Percentiles rank a stretch among this genome's conserved stretches.
Evolutionary conservation across 73 alveolate genomes (phyloP).

Genomic region (Symbiodinium natans): DNA sequence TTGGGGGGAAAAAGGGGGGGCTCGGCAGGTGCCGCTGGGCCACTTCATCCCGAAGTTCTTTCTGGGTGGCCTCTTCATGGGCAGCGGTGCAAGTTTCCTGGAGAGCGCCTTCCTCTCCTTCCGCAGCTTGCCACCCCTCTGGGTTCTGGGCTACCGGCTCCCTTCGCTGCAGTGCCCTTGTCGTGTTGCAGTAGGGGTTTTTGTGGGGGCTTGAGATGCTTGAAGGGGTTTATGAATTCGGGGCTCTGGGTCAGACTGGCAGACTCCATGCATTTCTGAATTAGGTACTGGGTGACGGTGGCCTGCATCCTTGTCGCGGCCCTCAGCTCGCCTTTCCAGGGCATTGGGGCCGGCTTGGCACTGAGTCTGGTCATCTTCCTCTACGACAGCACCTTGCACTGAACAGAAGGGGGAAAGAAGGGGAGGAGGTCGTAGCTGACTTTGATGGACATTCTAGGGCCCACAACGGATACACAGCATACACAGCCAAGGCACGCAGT

Average conservation of each 20-base stretch:
- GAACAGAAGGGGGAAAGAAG: too few species aligned
- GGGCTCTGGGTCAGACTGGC: not conserved
- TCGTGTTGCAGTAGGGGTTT: too few species aligned
- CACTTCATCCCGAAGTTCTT: slow-evolving; percentile 89
- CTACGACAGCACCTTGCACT: not conserved
- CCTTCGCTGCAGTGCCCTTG: slow-evolving; percentile 1
- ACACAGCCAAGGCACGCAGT: slow-evolving; percentile 50
- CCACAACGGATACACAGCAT: too few species aligned
- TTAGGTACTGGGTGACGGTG: slow-evolving; percentile 85
- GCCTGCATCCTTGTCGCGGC: slow-evolving; percentile 72
- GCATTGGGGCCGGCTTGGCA: slow-evolving; percentile 80
- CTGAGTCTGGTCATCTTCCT: slow-evolving; percentile 81
- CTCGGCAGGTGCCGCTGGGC: slow-evolving; percentile 60
- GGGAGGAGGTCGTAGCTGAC: too few species aligned
- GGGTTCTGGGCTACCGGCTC: slow-evolving; percentile 52
- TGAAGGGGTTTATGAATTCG: not conserved
- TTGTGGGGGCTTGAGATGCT: too few species aligned
- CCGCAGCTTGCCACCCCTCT: slow-evolving; percentile 81
- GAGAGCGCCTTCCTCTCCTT: slow-evolving; percentile 72
- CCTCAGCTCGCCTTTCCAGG: slow-evolving; percentile 63
- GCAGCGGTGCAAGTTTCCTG: slow-evolving; percentile 83
- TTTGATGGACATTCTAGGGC: too few species aligned
- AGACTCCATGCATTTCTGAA: not conserved
- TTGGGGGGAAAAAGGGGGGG: too few species aligned
- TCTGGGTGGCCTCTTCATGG: slow-evolving; percentile 92